Percentiles rank a stretch among this genome's conserved stretches.
These are phyloP conservation scores for Capsella rubella DNA, from an alignment of 441 rosid genomes.

Conservation along the genomic window DNA sequence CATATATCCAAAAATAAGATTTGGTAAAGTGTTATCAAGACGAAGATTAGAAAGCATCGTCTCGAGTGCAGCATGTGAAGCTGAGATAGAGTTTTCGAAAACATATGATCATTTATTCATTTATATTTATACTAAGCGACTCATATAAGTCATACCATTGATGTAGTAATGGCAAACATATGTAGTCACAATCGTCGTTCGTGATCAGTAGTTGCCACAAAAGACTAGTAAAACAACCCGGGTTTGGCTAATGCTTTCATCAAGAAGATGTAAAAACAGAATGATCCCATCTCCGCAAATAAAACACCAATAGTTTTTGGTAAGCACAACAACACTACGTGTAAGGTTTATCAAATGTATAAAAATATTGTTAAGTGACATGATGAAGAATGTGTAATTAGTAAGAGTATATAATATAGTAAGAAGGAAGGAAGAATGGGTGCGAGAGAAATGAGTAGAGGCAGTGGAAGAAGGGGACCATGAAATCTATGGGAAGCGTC, in stretches of 20 bases:
- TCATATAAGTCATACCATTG: background rate
- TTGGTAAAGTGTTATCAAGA: background rate
- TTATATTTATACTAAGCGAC: background rate
- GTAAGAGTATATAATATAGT: constrained; percentile 35
- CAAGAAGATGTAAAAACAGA: background rate
- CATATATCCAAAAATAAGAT: background rate
- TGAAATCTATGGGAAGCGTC: constrained; percentile 48
- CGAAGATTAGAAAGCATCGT: background rate
- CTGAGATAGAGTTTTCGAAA: no score
- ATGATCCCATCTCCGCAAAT: background rate
- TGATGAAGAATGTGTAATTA: constrained; percentile 35
- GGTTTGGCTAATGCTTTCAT: background rate
- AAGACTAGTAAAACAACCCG: background rate
- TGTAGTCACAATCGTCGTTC: background rate
- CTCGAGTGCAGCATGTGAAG: background rate
- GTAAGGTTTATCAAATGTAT: background rate
- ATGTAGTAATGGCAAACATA: background rate
- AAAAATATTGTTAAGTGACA: background rate
- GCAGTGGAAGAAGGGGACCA: constrained; percentile 50
- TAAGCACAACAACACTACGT: constrained; percentile 24
- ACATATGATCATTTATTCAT: no score
- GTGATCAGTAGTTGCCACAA: background rate
- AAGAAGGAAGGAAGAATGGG: constrained; percentile 30
- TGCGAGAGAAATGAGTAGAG: constrained; percentile 48
- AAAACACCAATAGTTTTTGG: constrained; percentile 12